Evolutionary conservation across 768 basidiomycete genomes (phyloP), one percentile per base, ranked within the genome.

Genomic region (Fistulinella prunicolor): DNA sequence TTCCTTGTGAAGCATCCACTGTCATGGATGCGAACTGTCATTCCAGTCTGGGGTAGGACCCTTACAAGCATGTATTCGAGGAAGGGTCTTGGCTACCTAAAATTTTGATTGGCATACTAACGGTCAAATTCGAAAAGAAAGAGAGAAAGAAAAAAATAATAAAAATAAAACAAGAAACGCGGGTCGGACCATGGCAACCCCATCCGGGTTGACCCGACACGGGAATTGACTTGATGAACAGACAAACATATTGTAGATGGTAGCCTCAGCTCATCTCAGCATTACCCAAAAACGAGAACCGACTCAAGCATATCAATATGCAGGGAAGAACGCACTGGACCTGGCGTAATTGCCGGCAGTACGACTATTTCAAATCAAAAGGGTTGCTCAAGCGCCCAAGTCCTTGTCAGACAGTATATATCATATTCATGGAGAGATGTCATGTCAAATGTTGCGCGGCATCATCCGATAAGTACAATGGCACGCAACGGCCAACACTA

Each of bases 1-100:
- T 51, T 46, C 61, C 49, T 47, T 44, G 49, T 55, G 39, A 34
- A 20, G 35, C 46, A 57, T 58, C 56, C 57, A 36, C 45, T 58
- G 45, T 24, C 51, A 48, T 58, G 44, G 41, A 38, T 4, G 34
- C 46, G 29, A 37, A 16, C 28, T 58, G 44, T 49, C 51, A 55
- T 20, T 26, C 38, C 41, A 30, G 20, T 45, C 28, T 28, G 40
- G 40, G 32, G 29, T 26, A 2, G 2, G 5, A 34, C n/a, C n/a
- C n/a, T n/a, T n/a, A n/a, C n/a, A n/a, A n/a, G n/a, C n/a, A n/a
- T n/a, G n/a, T n/a, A n/a, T n/a, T n/a, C n/a, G n/a, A n/a, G n/a
- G n/a, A n/a, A n/a, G n/a, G n/a, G n/a, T n/a, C n/a, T n/a, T n/a
- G n/a, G n/a, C n/a, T n/a, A n/a, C n/a, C n/a, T n/a, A n/a, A n/a